phyloP scores from a whole-genome alignment of 306 rosid species.

The Sphenostylis stenocarpa region DNA sequence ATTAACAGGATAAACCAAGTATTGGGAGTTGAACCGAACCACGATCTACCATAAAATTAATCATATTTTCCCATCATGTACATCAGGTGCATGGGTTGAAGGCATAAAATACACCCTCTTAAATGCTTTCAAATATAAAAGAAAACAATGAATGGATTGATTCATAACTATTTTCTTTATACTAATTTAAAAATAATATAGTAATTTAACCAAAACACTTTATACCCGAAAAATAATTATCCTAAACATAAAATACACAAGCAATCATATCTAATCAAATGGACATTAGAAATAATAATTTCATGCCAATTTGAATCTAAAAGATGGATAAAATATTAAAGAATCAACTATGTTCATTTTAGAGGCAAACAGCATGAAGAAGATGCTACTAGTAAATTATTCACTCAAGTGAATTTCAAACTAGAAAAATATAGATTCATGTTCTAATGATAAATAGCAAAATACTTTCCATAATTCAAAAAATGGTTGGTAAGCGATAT shows the following conservation, averaged over 20 bases:
- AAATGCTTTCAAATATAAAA: background rate
- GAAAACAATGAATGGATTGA: background rate
- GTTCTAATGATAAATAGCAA: background rate
- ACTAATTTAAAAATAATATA: background rate
- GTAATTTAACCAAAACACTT: background rate
- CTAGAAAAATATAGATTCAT: background rate
- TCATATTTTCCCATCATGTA: background rate
- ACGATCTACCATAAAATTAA: background rate
- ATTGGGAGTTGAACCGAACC: background rate
- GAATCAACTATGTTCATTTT: background rate
- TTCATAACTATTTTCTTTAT: background rate
- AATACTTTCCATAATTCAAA: slow-evolving; percentile 12
- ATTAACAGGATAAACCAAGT: background rate
- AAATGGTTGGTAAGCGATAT: slow-evolving; percentile 2
- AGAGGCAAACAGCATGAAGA: background rate
- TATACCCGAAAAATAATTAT: background rate
- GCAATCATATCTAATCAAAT: background rate
- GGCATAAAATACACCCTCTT: background rate
- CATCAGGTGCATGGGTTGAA: background rate
- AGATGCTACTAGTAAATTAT: background rate
- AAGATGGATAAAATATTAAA: slow-evolving; percentile 4
- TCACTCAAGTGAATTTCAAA: background rate
- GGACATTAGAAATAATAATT: slow-evolving; percentile 1
- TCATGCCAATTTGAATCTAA: background rate
- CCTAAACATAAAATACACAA: background rate